phyloP scores from a whole-genome alignment of 306 rosid genomes.

The Clitoria ternatea region DNA sequence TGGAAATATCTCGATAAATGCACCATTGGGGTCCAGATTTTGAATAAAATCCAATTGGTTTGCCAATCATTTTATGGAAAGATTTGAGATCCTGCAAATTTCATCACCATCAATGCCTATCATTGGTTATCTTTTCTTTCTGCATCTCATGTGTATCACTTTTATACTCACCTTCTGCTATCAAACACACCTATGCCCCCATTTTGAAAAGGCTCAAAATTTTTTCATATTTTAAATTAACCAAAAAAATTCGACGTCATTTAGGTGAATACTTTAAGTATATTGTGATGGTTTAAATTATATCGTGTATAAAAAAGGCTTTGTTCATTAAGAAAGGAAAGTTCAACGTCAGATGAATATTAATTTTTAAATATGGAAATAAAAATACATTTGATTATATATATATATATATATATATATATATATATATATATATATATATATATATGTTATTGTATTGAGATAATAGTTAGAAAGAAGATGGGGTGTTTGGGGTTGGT shows the following conservation, averaged over 20 bases:
- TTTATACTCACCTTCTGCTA: constrained; percentile 8
- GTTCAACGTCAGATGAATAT: no score
- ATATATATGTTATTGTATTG: background rate
- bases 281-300: no score
- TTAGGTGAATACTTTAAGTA: no score
- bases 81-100: constrained; percentile 19
- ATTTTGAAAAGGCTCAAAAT: background rate
- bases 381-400: no score
- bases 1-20: constrained; percentile 8
- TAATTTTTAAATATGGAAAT: no score
- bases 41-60: constrained; percentile 28
- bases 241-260: no score
- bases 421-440: no score
- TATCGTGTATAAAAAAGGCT: no score
- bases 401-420: no score
- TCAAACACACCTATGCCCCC: background rate
- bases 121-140: background rate
- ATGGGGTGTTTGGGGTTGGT: constrained; percentile 40
- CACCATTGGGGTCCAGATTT: constrained; percentile 17
- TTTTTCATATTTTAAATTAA: background rate
- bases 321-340: no score
- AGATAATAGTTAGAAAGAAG: constrained; percentile 23
- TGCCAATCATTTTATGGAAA: constrained; percentile 27
- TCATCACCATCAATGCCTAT: constrained; percentile 14
- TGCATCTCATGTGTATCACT: constrained; percentile 28